Evolutionary conservation across 495 filamentous ascomycete genomes (phyloP), one percentile per base, ranked within the genome.

Genomic region (Xylaria cubensis): DNA sequence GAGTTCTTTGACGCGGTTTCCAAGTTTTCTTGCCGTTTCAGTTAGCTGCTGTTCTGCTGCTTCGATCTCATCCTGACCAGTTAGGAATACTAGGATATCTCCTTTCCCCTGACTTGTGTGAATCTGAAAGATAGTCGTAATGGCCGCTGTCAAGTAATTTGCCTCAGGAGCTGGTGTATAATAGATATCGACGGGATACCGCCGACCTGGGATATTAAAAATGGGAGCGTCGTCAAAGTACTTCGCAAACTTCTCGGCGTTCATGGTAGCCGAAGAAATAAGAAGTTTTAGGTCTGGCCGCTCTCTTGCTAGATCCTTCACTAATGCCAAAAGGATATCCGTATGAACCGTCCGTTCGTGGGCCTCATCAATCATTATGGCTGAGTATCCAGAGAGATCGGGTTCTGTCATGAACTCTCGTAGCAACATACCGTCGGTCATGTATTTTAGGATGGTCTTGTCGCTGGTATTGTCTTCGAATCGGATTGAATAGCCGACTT

Each of bases 351-450:
- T 97, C 74, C 96, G 86, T 78, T 99, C 96, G 87, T 99, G 96
- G 21, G 97, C 96, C 79, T 99, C 96, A 77, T 99, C 96, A 72
- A 99, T 95, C 92, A 99, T 97, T 73, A 99, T 77, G 3, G 92
- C 93, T 0, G 93, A 91, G 77, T 98, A 98, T n/a, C 88, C 89
- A 13, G 90, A 86, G 13, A 98, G 82, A 68, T 94, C 92, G 0
- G 97, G 95, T 79, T 97, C 94, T 0, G 93, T 94, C 74, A 98
- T 87, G 73, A 98, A 91, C 77, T 98, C 95, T 77, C 95, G 88
- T 24, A 98, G 85, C 55, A 98, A 86, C 94, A 98, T 98, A 72
- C 96, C 96, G 79, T 99, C 96, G 3, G 96, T 99, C 94, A 97
- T 97, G 79, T 97, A 99, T 80, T 98, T 97, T 34, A 99, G 81